A percentile compares a stretch with the other conserved stretches of the same genome.
Evolutionary conservation across 495 filamentous ascomycete species (phyloP).

Genomic region (Cenococcum geophilum): DNA sequence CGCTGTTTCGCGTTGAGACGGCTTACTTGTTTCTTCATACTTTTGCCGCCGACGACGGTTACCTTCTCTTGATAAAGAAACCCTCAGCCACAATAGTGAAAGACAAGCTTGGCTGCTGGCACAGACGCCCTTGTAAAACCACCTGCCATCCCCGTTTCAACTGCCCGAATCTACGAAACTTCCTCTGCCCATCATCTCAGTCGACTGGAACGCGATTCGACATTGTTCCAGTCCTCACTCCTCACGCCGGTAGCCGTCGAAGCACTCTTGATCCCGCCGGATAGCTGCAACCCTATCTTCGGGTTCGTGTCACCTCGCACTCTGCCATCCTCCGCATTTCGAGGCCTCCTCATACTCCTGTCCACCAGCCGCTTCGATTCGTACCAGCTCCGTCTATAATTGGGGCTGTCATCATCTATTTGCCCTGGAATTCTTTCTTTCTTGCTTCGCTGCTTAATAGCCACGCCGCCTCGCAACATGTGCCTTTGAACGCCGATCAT

Average conservation of each 20-base stretch:
- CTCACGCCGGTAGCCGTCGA: background rate
- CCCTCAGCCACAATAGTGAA: background rate
- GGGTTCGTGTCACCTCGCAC: background rate
- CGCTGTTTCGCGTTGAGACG: background rate
- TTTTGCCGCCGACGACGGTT: background rate
- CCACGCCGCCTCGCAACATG: background rate
- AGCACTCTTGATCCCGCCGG: background rate
- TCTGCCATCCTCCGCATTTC: background rate
- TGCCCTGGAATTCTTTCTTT: background rate
- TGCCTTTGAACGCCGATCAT: background rate
- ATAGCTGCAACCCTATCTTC: background rate
- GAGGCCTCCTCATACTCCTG: background rate
- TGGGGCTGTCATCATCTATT: background rate
- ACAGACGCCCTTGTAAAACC: background rate
- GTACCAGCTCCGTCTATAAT: background rate
- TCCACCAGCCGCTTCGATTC: background rate
- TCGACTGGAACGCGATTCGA: background rate
- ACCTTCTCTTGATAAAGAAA: background rate
- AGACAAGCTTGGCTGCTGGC: background rate
- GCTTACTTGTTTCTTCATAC: background rate
- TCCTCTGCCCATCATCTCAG: background rate
- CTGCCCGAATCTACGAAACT: background rate
- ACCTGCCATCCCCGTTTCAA: slow-evolving; percentile 1
- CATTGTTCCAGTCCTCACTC: background rate
- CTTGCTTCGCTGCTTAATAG: background rate